These are phyloP conservation scores for Trichoderma lentiforme DNA, from an alignment of 2,329 filamentous ascomycete genomes.

Conservation along the genomic window DNA sequence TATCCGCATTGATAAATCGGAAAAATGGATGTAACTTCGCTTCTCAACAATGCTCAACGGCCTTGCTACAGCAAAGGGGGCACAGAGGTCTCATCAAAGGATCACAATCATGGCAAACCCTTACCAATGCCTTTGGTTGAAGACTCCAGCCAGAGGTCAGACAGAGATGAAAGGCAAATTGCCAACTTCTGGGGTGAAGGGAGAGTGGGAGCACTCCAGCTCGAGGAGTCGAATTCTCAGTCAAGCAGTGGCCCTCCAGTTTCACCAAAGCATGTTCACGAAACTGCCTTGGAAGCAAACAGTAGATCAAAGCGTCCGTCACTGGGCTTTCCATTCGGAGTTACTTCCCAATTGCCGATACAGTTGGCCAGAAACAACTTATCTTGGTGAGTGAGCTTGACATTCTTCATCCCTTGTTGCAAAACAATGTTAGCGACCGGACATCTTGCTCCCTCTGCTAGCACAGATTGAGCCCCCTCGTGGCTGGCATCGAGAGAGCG, in stretches of 20 bases:
- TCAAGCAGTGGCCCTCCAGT: slow-evolving; percentile 22
- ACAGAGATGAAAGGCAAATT: slow-evolving; percentile 23
- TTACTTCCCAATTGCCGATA: not conserved
- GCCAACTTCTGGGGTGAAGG: slow-evolving; percentile 50
- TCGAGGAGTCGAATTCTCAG: slow-evolving; percentile 37
- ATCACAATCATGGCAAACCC: not conserved
- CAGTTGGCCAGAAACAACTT: not conserved
- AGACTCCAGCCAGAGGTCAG: slow-evolving; percentile 2
- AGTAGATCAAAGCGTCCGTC: slow-evolving; percentile 23
- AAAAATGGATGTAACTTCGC: slow-evolving; percentile 41
- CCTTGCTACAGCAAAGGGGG: slow-evolving; percentile 7
- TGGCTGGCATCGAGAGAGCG: not conserved
- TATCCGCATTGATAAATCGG: not conserved
- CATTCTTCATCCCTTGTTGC: not conserved
- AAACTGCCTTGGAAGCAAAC: slow-evolving; percentile 25
- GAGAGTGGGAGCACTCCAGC: slow-evolving; percentile 46
- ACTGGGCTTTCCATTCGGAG: slow-evolving; percentile 26
- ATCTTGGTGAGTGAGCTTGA: not conserved
- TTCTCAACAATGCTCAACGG: slow-evolving; percentile 38
- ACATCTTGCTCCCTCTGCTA: not conserved
- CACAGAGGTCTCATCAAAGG: slow-evolving; percentile 19
- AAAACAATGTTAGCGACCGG: not conserved
- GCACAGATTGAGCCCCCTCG: not conserved
- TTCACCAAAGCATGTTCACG: slow-evolving; percentile 27
- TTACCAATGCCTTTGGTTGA: slow-evolving; percentile 35